phyloP scores from a whole-genome alignment of 345 rosid genomes.

The Sisymbrium altissimum region DNA sequence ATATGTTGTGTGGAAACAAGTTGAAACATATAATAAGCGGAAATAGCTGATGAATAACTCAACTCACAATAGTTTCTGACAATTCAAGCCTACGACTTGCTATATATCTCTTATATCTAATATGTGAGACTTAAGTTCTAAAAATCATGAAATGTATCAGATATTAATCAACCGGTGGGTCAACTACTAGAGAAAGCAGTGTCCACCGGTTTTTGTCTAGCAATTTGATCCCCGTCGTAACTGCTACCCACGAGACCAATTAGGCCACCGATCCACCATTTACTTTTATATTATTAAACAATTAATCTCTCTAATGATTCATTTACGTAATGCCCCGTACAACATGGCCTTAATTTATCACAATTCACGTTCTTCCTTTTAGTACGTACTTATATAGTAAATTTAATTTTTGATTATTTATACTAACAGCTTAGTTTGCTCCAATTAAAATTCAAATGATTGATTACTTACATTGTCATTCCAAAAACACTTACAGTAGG shows the following conservation, averaged over 20 bases:
- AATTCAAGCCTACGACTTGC: not conserved
- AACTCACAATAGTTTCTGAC: not conserved
- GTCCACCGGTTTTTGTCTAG: slow-evolving; percentile 22
- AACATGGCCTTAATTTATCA: slow-evolving; percentile 21
- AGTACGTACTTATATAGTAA: not conserved
- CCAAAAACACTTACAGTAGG: not conserved
- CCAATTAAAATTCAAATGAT: slow-evolving; percentile 3
- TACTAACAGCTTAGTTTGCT: not conserved
- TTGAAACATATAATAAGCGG: too few relatives aligned
- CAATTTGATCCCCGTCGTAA: not conserved
- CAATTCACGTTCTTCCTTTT: slow-evolving; percentile 7
- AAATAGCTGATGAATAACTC: not conserved
- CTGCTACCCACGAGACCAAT: slow-evolving; percentile 27
- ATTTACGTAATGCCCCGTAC: slow-evolving; percentile 27
- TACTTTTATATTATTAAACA: not conserved
- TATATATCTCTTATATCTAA: not conserved
- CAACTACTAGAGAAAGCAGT: slow-evolving; percentile 24
- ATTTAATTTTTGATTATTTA: not conserved
- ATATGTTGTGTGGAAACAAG: too few relatives aligned
- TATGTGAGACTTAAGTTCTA: not conserved
- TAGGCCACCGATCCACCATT: slow-evolving; percentile 21
- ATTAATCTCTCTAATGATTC: slow-evolving; percentile 14
- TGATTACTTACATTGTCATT: not conserved
- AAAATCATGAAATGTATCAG: not conserved
- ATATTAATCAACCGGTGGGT: slow-evolving; percentile 18